Evolutionary conservation across 495 filamentous ascomycete species (phyloP).

Genomic region (Glonium stellatum): DNA sequence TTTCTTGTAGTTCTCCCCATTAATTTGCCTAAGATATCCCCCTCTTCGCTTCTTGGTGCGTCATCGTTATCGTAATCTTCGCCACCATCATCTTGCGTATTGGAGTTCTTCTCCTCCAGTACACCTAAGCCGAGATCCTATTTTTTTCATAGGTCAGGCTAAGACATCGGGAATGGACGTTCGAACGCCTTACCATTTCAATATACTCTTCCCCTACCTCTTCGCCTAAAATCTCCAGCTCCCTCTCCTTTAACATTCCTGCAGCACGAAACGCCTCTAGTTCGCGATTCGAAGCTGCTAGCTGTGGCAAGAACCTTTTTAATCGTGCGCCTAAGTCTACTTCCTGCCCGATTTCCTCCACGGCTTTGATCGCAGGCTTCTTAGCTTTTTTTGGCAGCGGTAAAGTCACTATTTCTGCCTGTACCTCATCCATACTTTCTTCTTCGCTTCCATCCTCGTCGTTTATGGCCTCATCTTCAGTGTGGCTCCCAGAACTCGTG

Average conservation of each 20-base stretch:
- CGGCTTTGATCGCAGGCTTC: conserved; percentile 22
- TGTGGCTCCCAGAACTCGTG: conserved; percentile 7
- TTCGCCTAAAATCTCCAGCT: conserved; percentile 13
- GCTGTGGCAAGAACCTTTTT: conserved; percentile 22
- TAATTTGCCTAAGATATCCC: conserved; percentile 22
- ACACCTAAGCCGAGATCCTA: conserved; percentile 30
- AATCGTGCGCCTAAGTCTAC: conserved; percentile 15
- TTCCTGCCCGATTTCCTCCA: not conserved
- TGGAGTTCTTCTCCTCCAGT: conserved; percentile 18
- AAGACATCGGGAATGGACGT: not conserved
- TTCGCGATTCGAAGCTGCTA: conserved; percentile 27
- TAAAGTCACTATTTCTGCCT: conserved; percentile 6
- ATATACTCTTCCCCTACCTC: conserved; percentile 24
- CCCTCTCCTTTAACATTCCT: conserved; percentile 16
- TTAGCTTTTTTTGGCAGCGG: conserved; percentile 1
- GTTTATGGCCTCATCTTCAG: not conserved
- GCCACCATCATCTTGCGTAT: conserved; percentile 3
- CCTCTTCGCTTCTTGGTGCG: conserved; percentile 1
- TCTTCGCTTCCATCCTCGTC: conserved; percentile 9
- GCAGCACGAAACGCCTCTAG: conserved; percentile 16
- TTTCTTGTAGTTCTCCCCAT: conserved; percentile 13
- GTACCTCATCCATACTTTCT: conserved; percentile 19
- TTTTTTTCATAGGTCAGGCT: not conserved
- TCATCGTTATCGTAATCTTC: conserved; percentile 11
- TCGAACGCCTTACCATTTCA: conserved; percentile 22